These are phyloP conservation scores for Russula sp. DNA, from an alignment of 768 basidiomycete species.

Conservation along the genomic window DNA sequence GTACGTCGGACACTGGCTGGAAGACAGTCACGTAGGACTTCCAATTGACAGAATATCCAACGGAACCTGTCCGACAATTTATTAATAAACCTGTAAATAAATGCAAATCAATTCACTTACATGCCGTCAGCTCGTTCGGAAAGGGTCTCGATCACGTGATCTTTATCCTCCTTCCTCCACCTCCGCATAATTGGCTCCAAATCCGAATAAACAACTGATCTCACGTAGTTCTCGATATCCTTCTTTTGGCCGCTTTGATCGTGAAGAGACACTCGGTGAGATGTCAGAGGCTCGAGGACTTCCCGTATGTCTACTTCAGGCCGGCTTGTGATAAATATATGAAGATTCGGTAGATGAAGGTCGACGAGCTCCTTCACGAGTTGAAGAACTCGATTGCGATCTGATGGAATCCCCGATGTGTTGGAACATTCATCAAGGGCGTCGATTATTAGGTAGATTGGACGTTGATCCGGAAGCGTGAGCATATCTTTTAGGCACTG, in stretches of 20 bases:
- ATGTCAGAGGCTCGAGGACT: background rate
- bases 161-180: conserved; percentile 1
- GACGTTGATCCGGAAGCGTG: background rate
- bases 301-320: conserved; percentile 1
- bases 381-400: background rate
- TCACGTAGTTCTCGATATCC: background rate
- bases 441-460: background rate
- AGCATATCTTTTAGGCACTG: conserved; percentile 2
- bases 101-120: background rate
- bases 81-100: background rate
- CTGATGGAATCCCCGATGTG: background rate
- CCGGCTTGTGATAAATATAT: conserved; percentile 5
- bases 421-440: conserved; percentile 1
- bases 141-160: background rate
- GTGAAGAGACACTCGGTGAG: background rate
- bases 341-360: background rate
- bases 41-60: background rate
- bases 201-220: background rate
- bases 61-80: background rate
- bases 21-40: background rate
- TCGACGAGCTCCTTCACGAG: background rate
- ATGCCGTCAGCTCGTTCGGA: background rate
- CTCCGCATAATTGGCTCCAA: background rate
- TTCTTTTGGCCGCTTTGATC: conserved; percentile 7
- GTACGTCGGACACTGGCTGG: background rate